Evolutionary conservation across 208 protist genomes (phyloP), one percentile per base, ranked within the genome.

Genomic region (Phytomonas serpens): DNA sequence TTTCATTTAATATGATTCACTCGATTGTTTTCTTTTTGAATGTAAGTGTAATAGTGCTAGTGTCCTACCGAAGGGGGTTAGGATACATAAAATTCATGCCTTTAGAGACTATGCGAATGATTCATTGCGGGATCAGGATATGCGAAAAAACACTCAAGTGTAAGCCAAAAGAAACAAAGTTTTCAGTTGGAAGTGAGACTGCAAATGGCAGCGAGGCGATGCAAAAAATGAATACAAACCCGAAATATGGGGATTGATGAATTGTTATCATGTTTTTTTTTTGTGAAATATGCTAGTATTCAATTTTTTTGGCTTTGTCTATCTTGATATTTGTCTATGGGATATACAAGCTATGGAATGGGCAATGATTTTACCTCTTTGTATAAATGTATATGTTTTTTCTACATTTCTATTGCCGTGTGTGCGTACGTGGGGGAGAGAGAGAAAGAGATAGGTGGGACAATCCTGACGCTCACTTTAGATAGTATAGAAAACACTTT

Each of bases 331-430:
- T 52, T 16, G 23, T 52, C 13, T 23, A 52, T 42, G 37, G 37
- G 4, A 52, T 52, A 3, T 52, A 16, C 11, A 52, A 16, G 23
- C 42, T 2, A 52, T 52, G 42, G 3, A 52, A 19, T 52, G 42
- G 42, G 11, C 13, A 47, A 64, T 78, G 29, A 19, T 69, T 40
- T 30, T 33, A 37, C 65, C 34, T 64, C 69, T 14, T 40, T 34
- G 65, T 68, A 68, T 71, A 9, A 69, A 30, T 10, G 3, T 73
- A 31, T 69, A 52, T 66, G 10, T 75, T 72, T 68, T 70, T 78
- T 82, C 73, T 73, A 6, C 31, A 27, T 57, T 29, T 47, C 0
- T 66, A 10, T 52, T 52, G 67, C 0, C 69, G 27, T 69, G n/a
- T 73, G 72, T 32, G 37, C 72, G 33, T 65, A 65, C 13, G 68